These are phyloP conservation scores for Roridomyces roridus DNA, from an alignment of 768 basidiomycete species.

Conservation along the genomic window DNA sequence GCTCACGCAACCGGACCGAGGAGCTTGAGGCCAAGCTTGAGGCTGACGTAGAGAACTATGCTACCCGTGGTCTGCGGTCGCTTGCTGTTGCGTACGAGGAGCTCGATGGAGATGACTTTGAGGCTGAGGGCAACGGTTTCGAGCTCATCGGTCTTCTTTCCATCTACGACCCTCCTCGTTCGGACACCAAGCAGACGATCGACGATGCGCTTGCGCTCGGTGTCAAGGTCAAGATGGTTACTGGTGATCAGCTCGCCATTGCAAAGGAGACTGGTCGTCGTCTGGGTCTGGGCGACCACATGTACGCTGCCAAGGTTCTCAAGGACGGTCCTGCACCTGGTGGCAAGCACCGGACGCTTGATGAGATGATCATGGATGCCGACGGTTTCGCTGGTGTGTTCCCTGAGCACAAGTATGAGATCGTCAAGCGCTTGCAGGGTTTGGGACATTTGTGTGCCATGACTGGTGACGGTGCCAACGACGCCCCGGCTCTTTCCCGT, in stretches of 20 bases:
- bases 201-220: constrained; percentile 93
- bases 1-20: constrained; percentile 95
- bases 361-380: constrained; percentile 98
- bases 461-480: constrained; percentile 87
- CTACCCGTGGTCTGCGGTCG: constrained; percentile 96
- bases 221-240: constrained; percentile 99
- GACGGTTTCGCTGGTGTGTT: constrained; percentile 97
- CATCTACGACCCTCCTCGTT: constrained; percentile 96
- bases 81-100: constrained; percentile 97
- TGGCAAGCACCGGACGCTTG: constrained; percentile 78
- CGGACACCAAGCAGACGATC: constrained; percentile 98
- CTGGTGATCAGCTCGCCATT: constrained; percentile 97
- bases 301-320: constrained; percentile 96
- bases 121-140: constrained; percentile 44
- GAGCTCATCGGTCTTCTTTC: constrained; percentile 95
- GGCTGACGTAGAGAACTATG: constrained; percentile 95
- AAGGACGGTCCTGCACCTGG: constrained; percentile 92
- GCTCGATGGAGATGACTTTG: constrained; percentile 81
- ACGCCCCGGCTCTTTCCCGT: constrained; percentile 92
- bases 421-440: constrained; percentile 95
- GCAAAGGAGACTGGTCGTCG: constrained; percentile 98
- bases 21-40: constrained; percentile 91
- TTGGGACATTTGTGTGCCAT: constrained; percentile 95
- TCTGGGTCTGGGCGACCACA: constrained; percentile 96
- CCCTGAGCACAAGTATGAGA: constrained; percentile 99